These are phyloP conservation scores for Chlorokybus atmophyticus DNA, from an alignment of 139 green algal species.

Conservation along the genomic window DNA sequence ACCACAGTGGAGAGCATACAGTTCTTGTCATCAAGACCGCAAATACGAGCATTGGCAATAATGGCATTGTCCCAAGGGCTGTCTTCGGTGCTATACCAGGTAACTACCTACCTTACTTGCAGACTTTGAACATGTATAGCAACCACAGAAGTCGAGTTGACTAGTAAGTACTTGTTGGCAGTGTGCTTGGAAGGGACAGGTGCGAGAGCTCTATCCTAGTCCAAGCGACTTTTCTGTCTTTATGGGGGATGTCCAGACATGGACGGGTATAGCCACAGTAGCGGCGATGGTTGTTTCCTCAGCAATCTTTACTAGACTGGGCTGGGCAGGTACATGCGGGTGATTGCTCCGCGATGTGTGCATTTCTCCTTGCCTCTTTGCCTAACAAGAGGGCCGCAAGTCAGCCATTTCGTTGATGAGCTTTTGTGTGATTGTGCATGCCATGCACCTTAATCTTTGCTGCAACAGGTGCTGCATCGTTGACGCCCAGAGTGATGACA, in stretches of 20 bases:
- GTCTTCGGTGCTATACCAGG: constrained; percentile 50
- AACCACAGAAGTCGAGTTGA: too few species aligned
- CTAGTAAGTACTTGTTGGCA: too few species aligned
- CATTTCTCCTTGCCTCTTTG: too few species aligned
- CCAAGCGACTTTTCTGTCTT: constrained; percentile 62
- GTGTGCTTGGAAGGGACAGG: constrained; percentile 82
- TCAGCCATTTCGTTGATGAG: too few species aligned
- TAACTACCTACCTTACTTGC: too few species aligned
- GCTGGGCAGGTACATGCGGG: constrained; percentile 48
- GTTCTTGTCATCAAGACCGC: constrained; percentile 44
- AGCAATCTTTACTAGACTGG: constrained; percentile 60
- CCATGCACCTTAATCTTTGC: too few species aligned
- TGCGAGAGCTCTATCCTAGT: constrained; percentile 63
- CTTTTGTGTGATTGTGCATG: too few species aligned
- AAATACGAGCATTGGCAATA: constrained; percentile 75
- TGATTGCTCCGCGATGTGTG: too few species aligned
- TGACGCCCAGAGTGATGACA: not conserved
- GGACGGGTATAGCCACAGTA: constrained; percentile 63
- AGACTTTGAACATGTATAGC: too few species aligned
- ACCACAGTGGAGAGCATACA: constrained; percentile 35
- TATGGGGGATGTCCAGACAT: constrained; percentile 73
- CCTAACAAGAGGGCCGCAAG: too few species aligned
- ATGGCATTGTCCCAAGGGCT: constrained; percentile 80
- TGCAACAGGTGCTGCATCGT: not conserved
- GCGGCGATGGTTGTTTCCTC: constrained; percentile 66